Conservation (phyloP, 495 filamentous ascomycete species). For the Staphylotrichum longicolle region DNA sequence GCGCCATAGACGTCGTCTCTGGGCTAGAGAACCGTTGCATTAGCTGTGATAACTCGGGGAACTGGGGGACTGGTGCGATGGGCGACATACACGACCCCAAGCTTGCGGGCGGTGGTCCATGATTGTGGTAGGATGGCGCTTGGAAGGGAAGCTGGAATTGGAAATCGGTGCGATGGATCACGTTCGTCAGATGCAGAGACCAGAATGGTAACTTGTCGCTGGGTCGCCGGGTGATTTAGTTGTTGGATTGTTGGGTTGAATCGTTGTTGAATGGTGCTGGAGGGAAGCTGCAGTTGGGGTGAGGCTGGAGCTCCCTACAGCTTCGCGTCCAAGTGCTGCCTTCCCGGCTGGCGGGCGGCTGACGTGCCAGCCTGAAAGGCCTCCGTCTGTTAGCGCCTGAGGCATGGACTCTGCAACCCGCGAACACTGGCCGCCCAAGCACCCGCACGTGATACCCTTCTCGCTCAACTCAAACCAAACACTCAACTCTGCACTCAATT, state of each 20-base stretch:
- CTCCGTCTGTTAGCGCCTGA: constrained; percentile 2
- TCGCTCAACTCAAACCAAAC: constrained; percentile 20
- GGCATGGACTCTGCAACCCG: not conserved
- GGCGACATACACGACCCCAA: constrained; percentile 80
- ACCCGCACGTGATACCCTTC: constrained; percentile 36
- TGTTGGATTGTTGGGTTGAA: constrained; percentile 1
- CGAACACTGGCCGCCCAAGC: not conserved
- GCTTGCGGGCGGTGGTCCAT: constrained; percentile 97
- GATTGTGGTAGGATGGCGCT: constrained; percentile 6
- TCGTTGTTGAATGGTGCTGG: constrained; percentile 23
- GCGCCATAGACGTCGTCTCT: constrained; percentile 93
- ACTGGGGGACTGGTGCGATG: not conserved
- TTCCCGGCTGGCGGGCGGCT: constrained; percentile 25
- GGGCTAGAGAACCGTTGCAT: constrained; percentile 54
- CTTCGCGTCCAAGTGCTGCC: constrained; percentile 45
- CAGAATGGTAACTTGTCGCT: not conserved
- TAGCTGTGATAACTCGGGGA: constrained; percentile 7
- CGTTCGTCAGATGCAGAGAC: not conserved
- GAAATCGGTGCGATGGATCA: constrained; percentile 12
- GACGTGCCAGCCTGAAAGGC: constrained; percentile 16
- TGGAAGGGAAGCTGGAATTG: constrained; percentile 17
- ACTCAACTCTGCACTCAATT: constrained; percentile 5
- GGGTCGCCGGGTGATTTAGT: constrained; percentile 1
- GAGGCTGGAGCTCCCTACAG: constrained; percentile 34
- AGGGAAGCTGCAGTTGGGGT: constrained; percentile 21